phyloP scores from a whole-genome alignment of 176 grass and related monocot genomes.

The Urochloa ruziziensis region DNA sequence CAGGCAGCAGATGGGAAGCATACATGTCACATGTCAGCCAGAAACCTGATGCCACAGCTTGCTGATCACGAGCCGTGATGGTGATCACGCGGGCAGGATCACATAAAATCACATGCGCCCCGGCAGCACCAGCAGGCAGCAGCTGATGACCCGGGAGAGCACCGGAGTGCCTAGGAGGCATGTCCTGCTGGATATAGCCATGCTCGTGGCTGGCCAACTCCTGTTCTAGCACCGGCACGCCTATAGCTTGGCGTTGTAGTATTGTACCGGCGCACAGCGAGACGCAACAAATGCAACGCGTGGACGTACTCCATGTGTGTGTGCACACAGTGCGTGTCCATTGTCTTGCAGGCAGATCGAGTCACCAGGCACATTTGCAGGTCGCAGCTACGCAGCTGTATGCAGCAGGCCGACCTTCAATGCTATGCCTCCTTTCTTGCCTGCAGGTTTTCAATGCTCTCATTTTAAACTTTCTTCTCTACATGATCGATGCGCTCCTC shows the following conservation, averaged over 20 bases:
- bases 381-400: neutral
- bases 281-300: neutral
- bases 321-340: neutral
- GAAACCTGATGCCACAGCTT: no score
- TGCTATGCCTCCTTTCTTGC: neutral
- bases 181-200: neutral
- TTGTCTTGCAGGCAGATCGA: neutral
- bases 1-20: neutral
- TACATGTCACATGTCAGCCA: neutral
- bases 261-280: neutral
- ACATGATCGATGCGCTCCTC: no score
- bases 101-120: neutral
- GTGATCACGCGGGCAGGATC: neutral
- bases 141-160: no score
- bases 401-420: neutral
- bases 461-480: no score
- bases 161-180: neutral
- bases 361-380: neutral
- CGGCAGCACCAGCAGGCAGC: no score
- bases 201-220: neutral
- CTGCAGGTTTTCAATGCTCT: neutral
- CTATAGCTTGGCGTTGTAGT: neutral
- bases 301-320: neutral
- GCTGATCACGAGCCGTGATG: neutral
- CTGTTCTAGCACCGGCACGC: neutral